Conservation (phyloP, 495 filamentous ascomycete species). For the Hypoxylon intermedium region DNA sequence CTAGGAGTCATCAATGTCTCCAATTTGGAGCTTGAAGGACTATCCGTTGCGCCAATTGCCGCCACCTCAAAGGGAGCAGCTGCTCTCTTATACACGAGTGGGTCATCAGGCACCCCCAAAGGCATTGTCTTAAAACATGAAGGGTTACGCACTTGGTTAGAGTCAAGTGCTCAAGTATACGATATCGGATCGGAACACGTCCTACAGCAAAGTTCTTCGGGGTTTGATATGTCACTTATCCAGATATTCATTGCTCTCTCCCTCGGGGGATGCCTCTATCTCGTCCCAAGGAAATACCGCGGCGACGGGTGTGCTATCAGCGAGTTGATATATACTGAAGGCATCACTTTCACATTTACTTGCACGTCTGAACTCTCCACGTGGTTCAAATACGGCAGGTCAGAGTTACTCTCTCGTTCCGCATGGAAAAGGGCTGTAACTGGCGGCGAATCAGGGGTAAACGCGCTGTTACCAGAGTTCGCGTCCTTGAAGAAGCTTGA, state of each 20-base stretch:
- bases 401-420: background rate
- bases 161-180: slow-evolving; percentile 10
- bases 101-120: slow-evolving; percentile 42
- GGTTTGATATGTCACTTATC: slow-evolving; percentile 42
- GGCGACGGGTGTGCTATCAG: slow-evolving; percentile 37
- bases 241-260: slow-evolving; percentile 42
- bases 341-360: slow-evolving; percentile 37
- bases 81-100: background rate
- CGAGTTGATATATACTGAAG: slow-evolving; percentile 21
- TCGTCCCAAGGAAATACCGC: slow-evolving; percentile 25
- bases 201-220: slow-evolving; percentile 41
- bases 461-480: slow-evolving; percentile 25
- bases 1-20: slow-evolving; percentile 12
- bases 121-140: slow-evolving; percentile 50
- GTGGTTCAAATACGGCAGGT: slow-evolving; percentile 29
- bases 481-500: slow-evolving; percentile 5
- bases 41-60: background rate
- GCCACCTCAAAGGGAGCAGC: background rate
- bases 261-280: slow-evolving; percentile 33
- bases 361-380: slow-evolving; percentile 39
- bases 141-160: slow-evolving; percentile 31
- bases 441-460: slow-evolving; percentile 36
- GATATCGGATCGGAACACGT: slow-evolving; percentile 20
- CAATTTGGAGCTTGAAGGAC: background rate
- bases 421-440: slow-evolving; percentile 38